These are phyloP conservation scores for Haplosporangium sp. DNA, from an alignment of 371 early-diverging fungal genomes.

Conservation along the genomic window DNA sequence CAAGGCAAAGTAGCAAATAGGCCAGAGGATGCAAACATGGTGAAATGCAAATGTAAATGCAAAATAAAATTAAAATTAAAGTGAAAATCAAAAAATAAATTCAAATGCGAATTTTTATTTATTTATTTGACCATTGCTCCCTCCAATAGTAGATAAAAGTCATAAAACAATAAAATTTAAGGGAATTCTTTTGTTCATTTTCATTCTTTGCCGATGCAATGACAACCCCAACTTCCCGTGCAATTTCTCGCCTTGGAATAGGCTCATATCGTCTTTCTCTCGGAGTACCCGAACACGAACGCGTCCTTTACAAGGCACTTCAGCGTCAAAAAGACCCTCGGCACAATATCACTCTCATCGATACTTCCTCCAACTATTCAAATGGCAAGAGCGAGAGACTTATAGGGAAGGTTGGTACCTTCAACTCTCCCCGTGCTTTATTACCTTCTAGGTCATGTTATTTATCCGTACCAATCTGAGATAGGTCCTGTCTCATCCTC, in stretches of 20 bases:
- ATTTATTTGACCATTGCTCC: too few species aligned
- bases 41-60: background rate
- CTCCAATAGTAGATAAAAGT: too few species aligned
- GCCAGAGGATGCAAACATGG: slow-evolving; percentile 46
- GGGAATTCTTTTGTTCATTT: background rate
- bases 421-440: background rate
- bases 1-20: slow-evolving; percentile 41
- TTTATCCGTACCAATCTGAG: background rate
- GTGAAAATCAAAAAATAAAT: too few species aligned
- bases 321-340: slow-evolving; percentile 46
- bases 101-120: too few species aligned
- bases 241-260: slow-evolving; percentile 50
- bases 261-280: slow-evolving; percentile 45
- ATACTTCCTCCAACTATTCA: slow-evolving; percentile 51
- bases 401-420: slow-evolving; percentile 37
- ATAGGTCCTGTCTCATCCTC: slow-evolving; percentile 39
- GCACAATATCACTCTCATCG: slow-evolving; percentile 50
- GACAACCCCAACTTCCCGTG: slow-evolving; percentile 21
- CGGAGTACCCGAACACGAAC: slow-evolving; percentile 39
- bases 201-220: background rate
- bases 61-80: background rate
- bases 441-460: background rate
- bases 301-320: slow-evolving; percentile 41
- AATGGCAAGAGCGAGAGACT: slow-evolving; percentile 53
- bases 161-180: too few species aligned